A percentile compares a stretch with the other conserved stretches of the same genome.
These are phyloP conservation scores for Mortierella alpina DNA, from an alignment of 192 early-diverging fungal genomes.

Conservation along the genomic window DNA sequence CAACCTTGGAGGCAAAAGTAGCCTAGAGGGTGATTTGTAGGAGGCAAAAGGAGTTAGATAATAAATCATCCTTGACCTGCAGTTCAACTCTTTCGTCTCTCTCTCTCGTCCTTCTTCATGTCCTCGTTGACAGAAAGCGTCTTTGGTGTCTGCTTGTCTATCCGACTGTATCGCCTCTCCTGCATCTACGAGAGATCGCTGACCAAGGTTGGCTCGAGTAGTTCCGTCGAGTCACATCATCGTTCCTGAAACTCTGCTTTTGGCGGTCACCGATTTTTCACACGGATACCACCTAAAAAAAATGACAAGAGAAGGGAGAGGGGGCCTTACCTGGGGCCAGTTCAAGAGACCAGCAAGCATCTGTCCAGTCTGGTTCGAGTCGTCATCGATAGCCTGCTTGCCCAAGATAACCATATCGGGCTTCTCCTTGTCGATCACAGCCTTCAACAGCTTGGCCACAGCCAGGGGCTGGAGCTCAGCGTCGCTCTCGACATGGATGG, in stretches of 20 bases:
- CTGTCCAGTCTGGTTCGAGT: slow-evolving; percentile 96
- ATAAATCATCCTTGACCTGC: slow-evolving; percentile 1
- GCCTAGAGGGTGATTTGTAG: slow-evolving; percentile 64
- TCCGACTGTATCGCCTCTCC: too few species aligned
- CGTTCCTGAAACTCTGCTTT: slow-evolving; percentile 20
- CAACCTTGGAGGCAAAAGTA: slow-evolving; percentile 97
- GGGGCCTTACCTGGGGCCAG: slow-evolving; percentile 84
- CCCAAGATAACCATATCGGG: slow-evolving; percentile 95
- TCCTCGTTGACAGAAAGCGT: too few species aligned
- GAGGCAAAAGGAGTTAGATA: not conserved
- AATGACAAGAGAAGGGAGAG: not conserved
- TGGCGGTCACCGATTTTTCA: not conserved
- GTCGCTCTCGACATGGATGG: slow-evolving; percentile 90
- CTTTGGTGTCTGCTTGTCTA: too few species aligned
- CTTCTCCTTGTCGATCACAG: slow-evolving; percentile 89
- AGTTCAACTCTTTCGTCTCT: too few species aligned
- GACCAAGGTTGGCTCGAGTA: not conserved
- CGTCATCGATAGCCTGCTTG: slow-evolving; percentile 99
- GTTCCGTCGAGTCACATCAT: not conserved
- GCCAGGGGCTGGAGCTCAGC: slow-evolving; percentile 85
- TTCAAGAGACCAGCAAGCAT: slow-evolving; percentile 96
- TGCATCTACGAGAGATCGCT: not conserved
- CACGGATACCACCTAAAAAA: not conserved
- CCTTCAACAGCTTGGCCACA: slow-evolving; percentile 95
- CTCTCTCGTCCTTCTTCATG: too few species aligned